Base-by-base conservation (phyloP, 1,139 yeast species). In the Kluyveromyces sp. region DNA sequence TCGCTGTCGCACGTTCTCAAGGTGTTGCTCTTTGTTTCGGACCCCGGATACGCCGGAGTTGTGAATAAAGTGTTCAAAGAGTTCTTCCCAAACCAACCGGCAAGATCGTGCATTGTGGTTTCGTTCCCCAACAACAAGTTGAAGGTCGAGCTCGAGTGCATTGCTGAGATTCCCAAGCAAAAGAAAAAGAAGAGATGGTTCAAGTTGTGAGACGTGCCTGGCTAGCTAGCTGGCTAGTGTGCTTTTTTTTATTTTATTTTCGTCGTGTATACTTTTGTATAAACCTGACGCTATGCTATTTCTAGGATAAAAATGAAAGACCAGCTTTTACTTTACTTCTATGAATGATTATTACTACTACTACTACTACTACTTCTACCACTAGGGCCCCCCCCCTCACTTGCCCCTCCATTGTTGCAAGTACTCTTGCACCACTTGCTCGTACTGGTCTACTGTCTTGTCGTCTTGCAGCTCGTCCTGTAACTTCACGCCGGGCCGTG, bases 131-230 rank as follows among this genome's bases (percentile, higher is more conserved):
- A 72, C 53, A 58, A 63, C 6, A 52, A 58, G 5, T 48, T 73
- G 25, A 66, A 71, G 49, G 74, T 74, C 29, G 78, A 74, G 56
- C 50, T 74, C 37, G 78, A 74, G 53, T 61, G 68, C 50, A 60
- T 70, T 45, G 75, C 75, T 31, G 68, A 60, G 46, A 50, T 47
- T 8, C 37, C 31, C 21, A 15, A 15, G 21, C 21, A 15, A 15
- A 15, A 15, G 21, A 7, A 39, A 27, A 40, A 44, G 37, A 41
- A 31, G 26, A 44, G 53, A 28, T 45, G 53, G 51, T 44, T 50
- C 43, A 50, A 51, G 45, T 39, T 45, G 45, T 45, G 33, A 40
- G 35, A 15, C 21, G 21, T 15, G 21, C 21, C 21, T 15, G 21
- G 21, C 21, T 15, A 15, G 21, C 21, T 15, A 15, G 21, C 21